Evolutionary conservation across 805 yeast species (phyloP), one percentile per base, ranked within the genome.

Genomic region (Teunomyces funiuensis): DNA sequence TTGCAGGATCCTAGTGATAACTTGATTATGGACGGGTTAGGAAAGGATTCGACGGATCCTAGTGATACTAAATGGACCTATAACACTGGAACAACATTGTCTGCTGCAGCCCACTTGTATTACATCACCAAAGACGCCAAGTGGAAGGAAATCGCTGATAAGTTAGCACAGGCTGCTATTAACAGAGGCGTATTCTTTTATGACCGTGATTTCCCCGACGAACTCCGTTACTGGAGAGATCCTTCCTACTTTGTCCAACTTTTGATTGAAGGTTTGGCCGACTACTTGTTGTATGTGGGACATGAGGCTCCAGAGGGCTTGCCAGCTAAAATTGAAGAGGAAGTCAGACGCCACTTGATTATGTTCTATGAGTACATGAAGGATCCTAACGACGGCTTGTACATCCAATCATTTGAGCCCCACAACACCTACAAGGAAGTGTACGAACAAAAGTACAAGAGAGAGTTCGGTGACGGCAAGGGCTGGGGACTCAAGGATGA

Each of bases 221-320:
- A 66, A 8, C 71, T 73, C 50, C 65, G 88, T 40, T 81, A 74
- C 61, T 82, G 85, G 79, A 71, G 83, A 50, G 88, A 82, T 52
- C 65, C 77, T 10, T 72, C 83, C 1, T 79, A 77, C 61, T 83
- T 82, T 56, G 72, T 77, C 41, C 88, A 82, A 56, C 66, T 83
- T 48, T 62, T 83, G 37, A 68, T 81, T 30, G 88, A 81, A 57
- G 88, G 88, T 0, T 64, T 82, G 37, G 84, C 85, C 4, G 88
- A 83, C 56, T 83, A 79, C 58, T 55, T 79, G 51, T 57, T 79
- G 49, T 71, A 69, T 30, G 67, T 79, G 39, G 81, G 76, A 16
- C 50, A 58, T 16, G 69, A 65, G 11, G 71, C 58, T 18, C 66
- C 69, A 2, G 58, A 54, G 22, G 71, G 54, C 22, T 58, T 66